phyloP scores from a whole-genome alignment of 768 basidiomycete genomes.

The Naganishia kalamii region DNA sequence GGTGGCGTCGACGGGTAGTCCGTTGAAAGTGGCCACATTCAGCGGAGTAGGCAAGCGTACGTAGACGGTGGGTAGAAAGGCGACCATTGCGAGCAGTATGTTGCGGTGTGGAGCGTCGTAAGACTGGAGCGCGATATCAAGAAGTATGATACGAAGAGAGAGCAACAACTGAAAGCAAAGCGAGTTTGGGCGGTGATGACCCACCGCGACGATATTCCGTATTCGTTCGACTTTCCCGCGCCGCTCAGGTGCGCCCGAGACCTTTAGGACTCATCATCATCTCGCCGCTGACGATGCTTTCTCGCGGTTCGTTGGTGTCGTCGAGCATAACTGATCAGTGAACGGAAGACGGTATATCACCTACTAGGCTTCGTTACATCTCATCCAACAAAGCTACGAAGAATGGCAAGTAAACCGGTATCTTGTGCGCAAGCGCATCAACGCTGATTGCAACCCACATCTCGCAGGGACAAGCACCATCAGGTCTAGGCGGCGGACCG shows the following conservation, averaged over 20 bases:
- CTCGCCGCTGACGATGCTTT: slow-evolving; percentile 15
- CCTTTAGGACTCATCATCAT: background rate
- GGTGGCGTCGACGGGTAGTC: slow-evolving; percentile 3
- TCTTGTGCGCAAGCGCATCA: no score
- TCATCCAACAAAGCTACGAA: background rate
- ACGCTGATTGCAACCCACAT: background rate
- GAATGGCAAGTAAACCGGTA: slow-evolving; percentile 22
- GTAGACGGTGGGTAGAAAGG: slow-evolving; percentile 33
- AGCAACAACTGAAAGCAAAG: no score
- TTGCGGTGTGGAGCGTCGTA: background rate
- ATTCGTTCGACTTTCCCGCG: no score
- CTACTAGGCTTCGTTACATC: no score
- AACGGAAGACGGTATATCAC: no score
- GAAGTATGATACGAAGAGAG: no score
- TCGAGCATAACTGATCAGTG: no score
- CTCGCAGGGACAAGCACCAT: slow-evolving; percentile 44
- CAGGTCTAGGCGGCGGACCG: slow-evolving; percentile 35
- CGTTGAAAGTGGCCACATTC: slow-evolving; percentile 17
- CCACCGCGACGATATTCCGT: no score
- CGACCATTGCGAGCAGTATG: background rate
- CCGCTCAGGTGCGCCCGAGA: background rate
- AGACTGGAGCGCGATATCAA: background rate
- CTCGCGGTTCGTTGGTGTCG: background rate
- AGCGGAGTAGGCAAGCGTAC: slow-evolving; percentile 38
- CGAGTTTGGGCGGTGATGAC: background rate